phyloP scores from a whole-genome alignment of 495 filamentous ascomycete species.

The Neurospora pannonica region DNA sequence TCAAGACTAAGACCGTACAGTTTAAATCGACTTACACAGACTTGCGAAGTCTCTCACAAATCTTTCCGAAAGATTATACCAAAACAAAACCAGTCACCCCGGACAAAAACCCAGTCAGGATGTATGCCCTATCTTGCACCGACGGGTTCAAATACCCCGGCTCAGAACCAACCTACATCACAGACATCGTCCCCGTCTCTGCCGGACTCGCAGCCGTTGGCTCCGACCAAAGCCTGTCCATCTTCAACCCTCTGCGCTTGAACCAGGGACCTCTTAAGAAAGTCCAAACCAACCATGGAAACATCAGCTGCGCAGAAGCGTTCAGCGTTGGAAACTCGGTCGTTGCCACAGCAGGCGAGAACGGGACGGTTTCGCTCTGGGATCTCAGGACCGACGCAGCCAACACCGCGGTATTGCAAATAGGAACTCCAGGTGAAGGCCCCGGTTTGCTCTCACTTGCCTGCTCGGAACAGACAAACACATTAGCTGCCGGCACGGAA shows the following conservation, averaged over 20 bases:
- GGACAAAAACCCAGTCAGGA: conserved; percentile 7
- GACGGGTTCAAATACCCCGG: conserved; percentile 35
- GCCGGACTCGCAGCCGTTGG: conserved; percentile 38
- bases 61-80: background rate
- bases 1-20: background rate
- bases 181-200: conserved; percentile 37
- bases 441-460: conserved; percentile 60
- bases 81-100: background rate
- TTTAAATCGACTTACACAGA: background rate
- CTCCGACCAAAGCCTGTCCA: conserved; percentile 46
- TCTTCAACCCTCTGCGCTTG: conserved; percentile 42
- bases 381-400: conserved; percentile 39
- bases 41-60: background rate
- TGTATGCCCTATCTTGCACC: conserved; percentile 37
- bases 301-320: conserved; percentile 47
- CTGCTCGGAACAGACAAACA: conserved; percentile 45
- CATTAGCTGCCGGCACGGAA: conserved; percentile 71
- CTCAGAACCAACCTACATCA: conserved; percentile 38
- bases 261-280: conserved; percentile 29
- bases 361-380: conserved; percentile 49
- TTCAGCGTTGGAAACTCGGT: conserved; percentile 31
- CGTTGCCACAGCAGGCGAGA: conserved; percentile 52
- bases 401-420: conserved; percentile 25
- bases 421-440: conserved; percentile 25
- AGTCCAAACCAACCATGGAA: conserved; percentile 39